Percentiles rank a stretch among this genome's conserved stretches.
These are phyloP conservation scores for Lichtheimia corymbifera DNA, from an alignment of 371 early-diverging fungal species.

Conservation along the genomic window DNA sequence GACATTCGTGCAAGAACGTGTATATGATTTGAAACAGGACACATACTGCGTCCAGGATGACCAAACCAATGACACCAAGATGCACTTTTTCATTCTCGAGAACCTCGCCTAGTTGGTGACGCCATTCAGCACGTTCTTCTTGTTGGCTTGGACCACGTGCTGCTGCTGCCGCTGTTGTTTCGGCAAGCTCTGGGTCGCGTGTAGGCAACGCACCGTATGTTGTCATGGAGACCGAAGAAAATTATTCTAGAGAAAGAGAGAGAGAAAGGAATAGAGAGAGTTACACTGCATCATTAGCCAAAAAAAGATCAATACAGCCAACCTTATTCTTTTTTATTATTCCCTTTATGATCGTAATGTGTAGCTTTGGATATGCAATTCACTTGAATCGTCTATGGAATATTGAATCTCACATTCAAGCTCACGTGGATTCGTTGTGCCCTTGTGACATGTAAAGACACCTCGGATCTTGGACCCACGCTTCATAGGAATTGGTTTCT, in stretches of 20 bases:
- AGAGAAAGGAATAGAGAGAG: not conserved
- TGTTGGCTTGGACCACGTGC: not conserved
- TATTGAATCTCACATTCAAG: constrained; percentile 63
- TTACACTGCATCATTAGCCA: not conserved
- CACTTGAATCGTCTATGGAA: constrained; percentile 27
- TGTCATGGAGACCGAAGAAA: constrained; percentile 9
- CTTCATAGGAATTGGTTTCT: constrained; percentile 44
- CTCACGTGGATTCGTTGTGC: constrained; percentile 56
- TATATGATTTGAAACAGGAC: constrained; percentile 34
- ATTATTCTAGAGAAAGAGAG: not conserved
- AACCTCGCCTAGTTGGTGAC: constrained; percentile 33
- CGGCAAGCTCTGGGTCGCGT: constrained; percentile 8
- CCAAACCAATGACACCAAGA: constrained; percentile 29
- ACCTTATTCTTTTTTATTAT: constrained; percentile 1
- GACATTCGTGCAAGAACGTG: constrained; percentile 31
- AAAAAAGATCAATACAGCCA: not conserved
- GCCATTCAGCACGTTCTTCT: constrained; percentile 23
- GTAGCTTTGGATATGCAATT: constrained; percentile 30
- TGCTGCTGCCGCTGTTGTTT: not conserved
- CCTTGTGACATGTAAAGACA: constrained; percentile 59
- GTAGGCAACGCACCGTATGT: constrained; percentile 21
- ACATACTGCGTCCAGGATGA: constrained; percentile 35
- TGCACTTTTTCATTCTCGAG: constrained; percentile 39
- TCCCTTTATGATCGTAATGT: constrained; percentile 22
- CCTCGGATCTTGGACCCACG: constrained; percentile 52